Percentiles rank a stretch among this genome's conserved stretches.
Evolutionary conservation across 129 eudicot genomes (phyloP).

Genomic region (Kitagawia praeruptora): DNA sequence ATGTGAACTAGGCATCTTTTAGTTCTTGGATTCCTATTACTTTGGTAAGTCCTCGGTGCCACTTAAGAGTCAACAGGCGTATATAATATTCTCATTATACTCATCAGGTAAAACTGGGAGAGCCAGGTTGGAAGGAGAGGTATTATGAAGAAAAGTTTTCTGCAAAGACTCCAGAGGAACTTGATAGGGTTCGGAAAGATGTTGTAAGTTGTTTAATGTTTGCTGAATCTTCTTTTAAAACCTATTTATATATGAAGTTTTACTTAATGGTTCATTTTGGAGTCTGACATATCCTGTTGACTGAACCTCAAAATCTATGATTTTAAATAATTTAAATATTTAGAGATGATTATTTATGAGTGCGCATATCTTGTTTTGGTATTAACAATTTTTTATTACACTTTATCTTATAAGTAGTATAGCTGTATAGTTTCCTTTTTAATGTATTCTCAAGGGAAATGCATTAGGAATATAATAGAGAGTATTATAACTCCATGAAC

Average conservation of each 20-base stretch:
- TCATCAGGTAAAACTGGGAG: slow-evolving; percentile 72
- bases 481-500: background rate
- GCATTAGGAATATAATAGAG: background rate
- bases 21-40: background rate
- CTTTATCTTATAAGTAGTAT: background rate
- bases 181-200: slow-evolving; percentile 68
- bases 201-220: slow-evolving; percentile 50
- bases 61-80: background rate
- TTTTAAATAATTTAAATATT: background rate
- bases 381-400: background rate
- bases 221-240: background rate
- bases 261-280: background rate
- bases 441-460: background rate
- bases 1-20: background rate
- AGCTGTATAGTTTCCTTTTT: background rate
- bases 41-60: background rate
- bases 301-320: background rate
- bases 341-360: background rate
- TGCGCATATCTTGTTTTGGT: background rate
- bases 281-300: background rate
- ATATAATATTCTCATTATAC: background rate
- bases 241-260: background rate
- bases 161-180: slow-evolving; percentile 70
- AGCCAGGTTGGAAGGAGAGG: slow-evolving; percentile 95
- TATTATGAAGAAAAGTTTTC: slow-evolving; percentile 92